Conservation (phyloP, 768 basidiomycete genomes). For the Naganishia friedmannii region DNA sequence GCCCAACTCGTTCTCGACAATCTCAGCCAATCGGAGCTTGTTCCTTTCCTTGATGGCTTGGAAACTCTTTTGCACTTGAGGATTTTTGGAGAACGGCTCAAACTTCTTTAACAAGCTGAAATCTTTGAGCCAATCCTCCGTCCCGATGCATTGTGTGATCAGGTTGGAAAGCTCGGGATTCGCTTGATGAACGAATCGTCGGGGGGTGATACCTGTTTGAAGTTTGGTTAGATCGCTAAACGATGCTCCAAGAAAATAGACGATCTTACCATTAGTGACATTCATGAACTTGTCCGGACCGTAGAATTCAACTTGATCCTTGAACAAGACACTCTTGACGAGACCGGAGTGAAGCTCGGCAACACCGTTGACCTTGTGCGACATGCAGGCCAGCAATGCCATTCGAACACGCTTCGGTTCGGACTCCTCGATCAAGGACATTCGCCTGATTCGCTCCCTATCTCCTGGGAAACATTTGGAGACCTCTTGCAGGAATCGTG, state of each 20-base stretch:
- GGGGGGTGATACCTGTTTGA: constrained; percentile 68
- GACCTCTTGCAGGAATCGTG: constrained; percentile 61
- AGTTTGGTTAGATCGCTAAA: neutral
- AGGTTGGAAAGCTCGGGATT: constrained; percentile 83
- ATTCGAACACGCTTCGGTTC: constrained; percentile 69
- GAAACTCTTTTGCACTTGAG: constrained; percentile 75
- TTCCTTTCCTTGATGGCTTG: constrained; percentile 80
- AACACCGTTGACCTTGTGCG: constrained; percentile 69
- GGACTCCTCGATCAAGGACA: constrained; percentile 96
- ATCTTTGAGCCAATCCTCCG: constrained; percentile 73
- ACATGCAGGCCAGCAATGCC: constrained; percentile 75
- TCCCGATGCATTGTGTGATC: constrained; percentile 77
- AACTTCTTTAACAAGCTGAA: constrained; percentile 74
- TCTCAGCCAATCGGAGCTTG: constrained; percentile 78
- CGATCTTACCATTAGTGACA: constrained; percentile 72
- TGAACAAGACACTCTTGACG: constrained; percentile 62
- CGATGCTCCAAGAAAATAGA: constrained; percentile 41
- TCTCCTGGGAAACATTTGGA: constrained; percentile 88
- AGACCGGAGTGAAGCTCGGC: constrained; percentile 93
- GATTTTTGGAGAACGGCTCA: constrained; percentile 67
- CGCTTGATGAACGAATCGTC: constrained; percentile 66
- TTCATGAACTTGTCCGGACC: constrained; percentile 65
- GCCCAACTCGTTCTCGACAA: constrained; percentile 70
- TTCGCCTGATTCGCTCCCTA: constrained; percentile 70
- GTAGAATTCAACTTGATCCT: constrained; percentile 87